phyloP scores from a whole-genome alignment of 2,329 filamentous ascomycete species.

The Pseudogymnoascus verrucosus region DNA sequence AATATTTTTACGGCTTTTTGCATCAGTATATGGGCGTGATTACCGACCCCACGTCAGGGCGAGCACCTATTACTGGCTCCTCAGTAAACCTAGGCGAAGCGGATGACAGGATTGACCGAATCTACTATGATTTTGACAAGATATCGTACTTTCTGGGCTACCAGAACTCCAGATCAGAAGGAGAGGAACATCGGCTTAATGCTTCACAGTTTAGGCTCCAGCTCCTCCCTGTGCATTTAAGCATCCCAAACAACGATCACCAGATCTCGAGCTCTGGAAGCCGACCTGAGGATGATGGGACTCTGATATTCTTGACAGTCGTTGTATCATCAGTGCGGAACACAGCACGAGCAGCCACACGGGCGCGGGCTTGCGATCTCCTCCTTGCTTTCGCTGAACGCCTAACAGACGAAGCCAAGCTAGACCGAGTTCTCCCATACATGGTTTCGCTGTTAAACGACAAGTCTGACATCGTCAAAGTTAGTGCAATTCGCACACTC shows the following conservation, averaged over 20 bases:
- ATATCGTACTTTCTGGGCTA: slow-evolving; percentile 91
- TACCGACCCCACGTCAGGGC: slow-evolving; percentile 79
- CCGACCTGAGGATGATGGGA: slow-evolving; percentile 72
- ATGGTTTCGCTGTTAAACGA: slow-evolving; percentile 77
- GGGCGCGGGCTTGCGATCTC: slow-evolving; percentile 82
- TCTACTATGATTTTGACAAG: slow-evolving; percentile 95
- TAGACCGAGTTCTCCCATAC: slow-evolving; percentile 89
- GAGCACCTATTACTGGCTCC: slow-evolving; percentile 59
- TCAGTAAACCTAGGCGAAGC: slow-evolving; percentile 72
- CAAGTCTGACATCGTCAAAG: slow-evolving; percentile 72
- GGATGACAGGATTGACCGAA: slow-evolving; percentile 87
- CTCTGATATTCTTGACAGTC: slow-evolving; percentile 82
- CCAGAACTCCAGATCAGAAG: slow-evolving; percentile 33
- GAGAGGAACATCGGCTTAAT: slow-evolving; percentile 21
- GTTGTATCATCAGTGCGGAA: slow-evolving; percentile 84
- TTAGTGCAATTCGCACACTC: slow-evolving; percentile 76
- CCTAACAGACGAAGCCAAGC: slow-evolving; percentile 87
- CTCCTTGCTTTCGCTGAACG: slow-evolving; percentile 85
- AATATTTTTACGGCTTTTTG: slow-evolving; percentile 95
- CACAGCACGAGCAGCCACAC: slow-evolving; percentile 79
- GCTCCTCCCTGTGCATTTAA: slow-evolving; percentile 73
- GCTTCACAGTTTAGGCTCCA: slow-evolving; percentile 44
- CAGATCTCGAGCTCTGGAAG: slow-evolving; percentile 53
- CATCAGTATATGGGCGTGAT: slow-evolving; percentile 97
- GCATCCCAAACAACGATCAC: slow-evolving; percentile 78